phyloP scores from a whole-genome alignment of 352 stramenopile species.

The Phytopythium litorale region DNA sequence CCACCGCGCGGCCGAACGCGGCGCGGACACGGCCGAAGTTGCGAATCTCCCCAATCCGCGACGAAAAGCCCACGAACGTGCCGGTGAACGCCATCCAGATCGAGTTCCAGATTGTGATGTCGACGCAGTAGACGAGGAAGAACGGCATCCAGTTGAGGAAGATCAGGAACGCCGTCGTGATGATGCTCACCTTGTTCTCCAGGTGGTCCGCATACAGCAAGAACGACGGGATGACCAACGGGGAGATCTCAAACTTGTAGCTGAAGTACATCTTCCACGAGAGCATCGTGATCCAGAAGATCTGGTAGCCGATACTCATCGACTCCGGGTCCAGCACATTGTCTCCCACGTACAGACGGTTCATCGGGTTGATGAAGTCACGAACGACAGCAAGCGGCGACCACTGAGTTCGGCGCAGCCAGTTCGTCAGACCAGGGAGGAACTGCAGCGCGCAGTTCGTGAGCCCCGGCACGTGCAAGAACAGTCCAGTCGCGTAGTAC shows the following conservation, averaged over 20 bases:
- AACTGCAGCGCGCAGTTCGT: conserved; percentile 80
- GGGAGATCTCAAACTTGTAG: conserved; percentile 97
- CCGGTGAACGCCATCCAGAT: conserved; percentile 97
- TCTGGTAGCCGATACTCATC: conserved; percentile 88
- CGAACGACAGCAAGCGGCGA: conserved; percentile 61
- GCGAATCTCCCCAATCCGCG: conserved; percentile 95
- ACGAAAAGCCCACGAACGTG: conserved; percentile 95
- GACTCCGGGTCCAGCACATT: conserved; percentile 94
- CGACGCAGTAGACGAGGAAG: conserved; percentile 98
- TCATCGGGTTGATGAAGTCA: conserved; percentile 92
- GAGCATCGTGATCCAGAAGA: conserved; percentile 95
- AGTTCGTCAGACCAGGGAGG: conserved; percentile 73
- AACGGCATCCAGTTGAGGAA: conserved; percentile 95
- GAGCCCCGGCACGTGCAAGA: conserved; percentile 67
- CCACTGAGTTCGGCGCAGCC: conserved; percentile 69
- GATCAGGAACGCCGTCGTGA: conserved; percentile 89
- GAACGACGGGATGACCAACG: conserved; percentile 93
- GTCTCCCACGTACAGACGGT: conserved; percentile 96
- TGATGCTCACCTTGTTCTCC: conserved; percentile 79
- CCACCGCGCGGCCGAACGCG: conserved; percentile 82
- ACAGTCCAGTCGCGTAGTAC: conserved; percentile 50
- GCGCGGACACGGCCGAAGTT: conserved; percentile 87
- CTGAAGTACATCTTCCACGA: conserved; percentile 98
- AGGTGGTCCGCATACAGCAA: conserved; percentile 96
- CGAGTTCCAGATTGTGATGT: conserved; percentile 98